Evolutionary conservation across 129 eudicot genomes (phyloP).

Genomic region (Flaveria sonorensis): DNA sequence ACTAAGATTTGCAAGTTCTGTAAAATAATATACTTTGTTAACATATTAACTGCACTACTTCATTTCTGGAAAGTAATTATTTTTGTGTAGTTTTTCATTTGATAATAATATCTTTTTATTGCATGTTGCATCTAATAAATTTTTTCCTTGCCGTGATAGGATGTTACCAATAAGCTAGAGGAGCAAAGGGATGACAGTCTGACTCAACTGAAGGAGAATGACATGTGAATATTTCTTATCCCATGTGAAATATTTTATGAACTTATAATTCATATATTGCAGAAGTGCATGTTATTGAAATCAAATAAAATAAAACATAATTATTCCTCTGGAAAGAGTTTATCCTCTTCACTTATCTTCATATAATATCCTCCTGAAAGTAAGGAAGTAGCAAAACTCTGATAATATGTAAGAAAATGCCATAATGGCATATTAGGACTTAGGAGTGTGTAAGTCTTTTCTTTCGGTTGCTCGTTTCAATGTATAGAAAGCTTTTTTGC

Average conservation of each 20-base stretch:
- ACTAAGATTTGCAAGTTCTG: too few species aligned
- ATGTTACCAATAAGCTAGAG: conserved; percentile 85
- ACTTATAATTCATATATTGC: background rate
- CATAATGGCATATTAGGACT: background rate
- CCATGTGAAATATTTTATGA: conserved; percentile 2
- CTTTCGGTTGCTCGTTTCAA: background rate
- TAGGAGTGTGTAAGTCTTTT: background rate
- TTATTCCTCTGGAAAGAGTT: background rate
- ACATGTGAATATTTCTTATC: conserved; percentile 50
- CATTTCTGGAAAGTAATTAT: background rate
- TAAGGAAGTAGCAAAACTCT: background rate
- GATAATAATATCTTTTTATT: background rate
- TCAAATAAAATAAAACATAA: conserved; percentile 8
- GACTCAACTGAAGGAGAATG: conserved; percentile 89
- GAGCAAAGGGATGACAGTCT: conserved; percentile 89
- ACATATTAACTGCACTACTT: conserved; percentile 10
- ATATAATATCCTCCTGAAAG: background rate
- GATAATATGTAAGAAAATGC: background rate
- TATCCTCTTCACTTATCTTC: conserved; percentile 5
- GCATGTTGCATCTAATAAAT: conserved; percentile 5
- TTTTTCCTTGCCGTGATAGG: conserved; percentile 51
- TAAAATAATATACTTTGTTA: too few species aligned
- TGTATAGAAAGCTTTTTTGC: background rate
- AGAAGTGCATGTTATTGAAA: background rate
- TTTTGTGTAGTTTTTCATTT: background rate